Conservation (phyloP, 1,139 yeast species). For the Kurtzmaniella quercitrusa region DNA sequence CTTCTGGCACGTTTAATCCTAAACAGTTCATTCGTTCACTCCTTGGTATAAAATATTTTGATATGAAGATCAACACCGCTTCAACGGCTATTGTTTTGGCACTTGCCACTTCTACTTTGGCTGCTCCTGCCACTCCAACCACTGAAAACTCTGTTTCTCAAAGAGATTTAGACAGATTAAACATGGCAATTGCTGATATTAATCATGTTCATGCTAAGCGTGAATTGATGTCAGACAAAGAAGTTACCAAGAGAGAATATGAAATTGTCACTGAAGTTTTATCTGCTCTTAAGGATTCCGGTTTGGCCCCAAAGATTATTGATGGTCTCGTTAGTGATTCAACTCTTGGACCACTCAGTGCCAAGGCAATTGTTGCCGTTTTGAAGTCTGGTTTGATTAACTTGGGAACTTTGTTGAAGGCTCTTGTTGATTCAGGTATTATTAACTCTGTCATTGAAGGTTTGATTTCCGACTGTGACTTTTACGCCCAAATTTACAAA, state of each 20-base stretch:
- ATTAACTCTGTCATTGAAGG: constrained; percentile 35
- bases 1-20: neutral
- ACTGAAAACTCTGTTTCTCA: constrained; percentile 18
- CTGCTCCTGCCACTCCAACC: constrained; percentile 30
- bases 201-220: constrained; percentile 29
- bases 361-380: constrained; percentile 25
- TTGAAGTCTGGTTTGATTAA: constrained; percentile 34
- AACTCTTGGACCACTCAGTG: constrained; percentile 27
- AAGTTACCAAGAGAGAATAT: constrained; percentile 30
- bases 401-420: constrained; percentile 35
- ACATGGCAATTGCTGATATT: constrained; percentile 26
- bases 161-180: constrained; percentile 29
- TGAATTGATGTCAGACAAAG: constrained; percentile 17
- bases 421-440: constrained; percentile 44
- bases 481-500: constrained; percentile 39
- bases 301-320: constrained; percentile 37
- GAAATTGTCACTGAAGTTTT: constrained; percentile 43
- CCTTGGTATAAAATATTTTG: neutral
- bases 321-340: constrained; percentile 31
- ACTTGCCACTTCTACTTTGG: constrained; percentile 26
- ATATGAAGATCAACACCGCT: constrained; percentile 28
- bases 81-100: constrained; percentile 33
- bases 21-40: neutral
- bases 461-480: constrained; percentile 37
- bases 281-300: constrained; percentile 34